Evolutionary conservation across 805 yeast genomes (phyloP).

Genomic region (Pichia insulana): DNA sequence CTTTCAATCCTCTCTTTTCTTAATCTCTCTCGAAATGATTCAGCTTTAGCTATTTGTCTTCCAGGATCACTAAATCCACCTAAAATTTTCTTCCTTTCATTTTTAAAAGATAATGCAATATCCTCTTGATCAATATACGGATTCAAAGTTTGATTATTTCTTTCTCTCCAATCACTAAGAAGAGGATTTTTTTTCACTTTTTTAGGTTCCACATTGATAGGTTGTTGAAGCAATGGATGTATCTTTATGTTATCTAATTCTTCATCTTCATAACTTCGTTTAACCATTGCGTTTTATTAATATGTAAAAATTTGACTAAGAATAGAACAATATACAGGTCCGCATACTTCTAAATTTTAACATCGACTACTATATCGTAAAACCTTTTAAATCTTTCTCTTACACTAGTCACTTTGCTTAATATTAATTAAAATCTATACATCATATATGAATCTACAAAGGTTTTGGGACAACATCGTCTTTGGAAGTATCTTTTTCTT

Average conservation of each 20-base stretch:
- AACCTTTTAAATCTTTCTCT: too few relatives aligned
- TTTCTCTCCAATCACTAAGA: slow-evolving; percentile 15
- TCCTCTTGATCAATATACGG: slow-evolving; percentile 28
- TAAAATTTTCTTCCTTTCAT: slow-evolving; percentile 26
- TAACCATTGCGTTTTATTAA: not conserved
- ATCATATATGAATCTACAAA: not conserved
- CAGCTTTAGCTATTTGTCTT: slow-evolving; percentile 48
- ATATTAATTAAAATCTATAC: too few relatives aligned
- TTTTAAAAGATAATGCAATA: slow-evolving; percentile 11
- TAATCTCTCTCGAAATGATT: slow-evolving; percentile 37
- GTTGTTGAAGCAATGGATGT: slow-evolving; percentile 23
- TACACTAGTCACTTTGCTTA: too few relatives aligned
- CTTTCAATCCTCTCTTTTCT: slow-evolving; percentile 25
- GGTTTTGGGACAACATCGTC: slow-evolving; percentile 8
- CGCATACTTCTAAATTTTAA: too few relatives aligned
- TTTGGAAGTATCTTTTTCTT: slow-evolving; percentile 9
- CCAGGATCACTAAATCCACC: slow-evolving; percentile 55
- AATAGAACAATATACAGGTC: too few relatives aligned
- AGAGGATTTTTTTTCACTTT: slow-evolving; percentile 15
- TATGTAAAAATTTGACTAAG: too few relatives aligned
- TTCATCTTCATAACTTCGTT: not conserved
- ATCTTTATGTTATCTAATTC: slow-evolving; percentile 16
- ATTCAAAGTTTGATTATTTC: slow-evolving; percentile 25
- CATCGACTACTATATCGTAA: too few relatives aligned
- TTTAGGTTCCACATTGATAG: not conserved